Conservation (phyloP, 2,329 filamentous ascomycete genomes). For the Fusarium sp. region DNA sequence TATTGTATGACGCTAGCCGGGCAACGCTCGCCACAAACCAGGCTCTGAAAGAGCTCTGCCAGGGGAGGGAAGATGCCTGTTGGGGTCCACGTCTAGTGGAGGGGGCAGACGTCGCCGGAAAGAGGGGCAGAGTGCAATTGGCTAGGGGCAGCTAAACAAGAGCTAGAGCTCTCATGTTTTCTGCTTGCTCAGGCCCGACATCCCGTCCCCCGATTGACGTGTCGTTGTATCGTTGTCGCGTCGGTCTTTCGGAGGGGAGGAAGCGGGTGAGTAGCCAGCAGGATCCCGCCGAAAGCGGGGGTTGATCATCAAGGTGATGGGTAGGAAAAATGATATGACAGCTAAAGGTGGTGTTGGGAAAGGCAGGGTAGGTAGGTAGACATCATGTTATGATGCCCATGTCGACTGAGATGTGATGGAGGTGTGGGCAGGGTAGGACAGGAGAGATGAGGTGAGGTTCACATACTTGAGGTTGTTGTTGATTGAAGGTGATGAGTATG, state of each 20-base stretch:
- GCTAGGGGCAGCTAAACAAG: neutral
- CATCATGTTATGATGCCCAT: conserved; percentile 22
- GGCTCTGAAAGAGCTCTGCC: neutral
- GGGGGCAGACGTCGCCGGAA: conserved; percentile 9
- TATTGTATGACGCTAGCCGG: conserved; percentile 31
- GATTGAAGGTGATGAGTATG: conserved; percentile 36
- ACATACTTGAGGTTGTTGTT: conserved; percentile 17
- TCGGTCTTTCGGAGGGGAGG: neutral
- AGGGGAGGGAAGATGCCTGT: neutral
- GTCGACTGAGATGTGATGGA: conserved; percentile 17
- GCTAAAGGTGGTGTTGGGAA: neutral
- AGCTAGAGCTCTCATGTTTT: neutral
- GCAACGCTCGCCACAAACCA: neutral
- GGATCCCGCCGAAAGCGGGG: neutral
- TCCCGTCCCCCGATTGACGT: conserved; percentile 26
- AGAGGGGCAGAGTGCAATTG: conserved; percentile 22
- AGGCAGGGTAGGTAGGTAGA: conserved; percentile 6
- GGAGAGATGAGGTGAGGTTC: neutral
- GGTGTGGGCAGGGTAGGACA: conserved; percentile 12
- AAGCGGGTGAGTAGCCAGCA: neutral
- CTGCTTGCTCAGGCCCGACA: neutral
- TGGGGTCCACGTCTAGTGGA: neutral
- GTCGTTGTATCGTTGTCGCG: conserved; percentile 22
- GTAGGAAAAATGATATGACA: conserved; percentile 10
- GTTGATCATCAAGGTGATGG: conserved; percentile 9